Percentiles rank a stretch among this genome's conserved stretches.
These are phyloP conservation scores for Xylaria sp. DNA, from an alignment of 495 filamentous ascomycete genomes.

Conservation along the genomic window DNA sequence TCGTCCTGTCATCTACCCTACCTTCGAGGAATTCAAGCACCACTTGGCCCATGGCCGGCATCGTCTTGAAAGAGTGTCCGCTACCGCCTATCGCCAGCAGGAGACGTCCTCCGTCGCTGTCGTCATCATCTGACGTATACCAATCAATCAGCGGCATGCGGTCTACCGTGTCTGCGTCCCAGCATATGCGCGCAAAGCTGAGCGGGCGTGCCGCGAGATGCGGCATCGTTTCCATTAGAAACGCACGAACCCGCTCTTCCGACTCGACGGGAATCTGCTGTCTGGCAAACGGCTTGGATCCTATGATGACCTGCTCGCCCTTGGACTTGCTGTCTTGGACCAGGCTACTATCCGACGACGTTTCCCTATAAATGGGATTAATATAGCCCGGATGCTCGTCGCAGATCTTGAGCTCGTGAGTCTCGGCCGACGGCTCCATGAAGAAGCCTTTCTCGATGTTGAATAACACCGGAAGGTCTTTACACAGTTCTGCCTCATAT, in stretches of 20 bases:
- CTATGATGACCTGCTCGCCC: slow-evolving; percentile 31
- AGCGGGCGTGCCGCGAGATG: slow-evolving; percentile 56
- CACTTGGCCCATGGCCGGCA: slow-evolving; percentile 56
- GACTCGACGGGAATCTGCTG: slow-evolving; percentile 57
- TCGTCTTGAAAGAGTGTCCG: slow-evolving; percentile 59
- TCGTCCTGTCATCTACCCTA: slow-evolving; percentile 46
- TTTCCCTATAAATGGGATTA: slow-evolving; percentile 43
- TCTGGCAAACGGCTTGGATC: slow-evolving; percentile 54
- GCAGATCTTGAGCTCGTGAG: slow-evolving; percentile 60
- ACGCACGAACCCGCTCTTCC: slow-evolving; percentile 49
- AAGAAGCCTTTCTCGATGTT: slow-evolving; percentile 62
- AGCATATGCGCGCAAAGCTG: slow-evolving; percentile 59
- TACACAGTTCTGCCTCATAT: slow-evolving; percentile 51
- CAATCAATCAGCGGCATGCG: slow-evolving; percentile 57
- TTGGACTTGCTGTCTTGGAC: not conserved
- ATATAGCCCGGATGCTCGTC: slow-evolving; percentile 65
- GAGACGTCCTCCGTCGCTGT: slow-evolving; percentile 50
- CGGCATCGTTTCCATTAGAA: slow-evolving; percentile 59
- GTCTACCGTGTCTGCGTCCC: slow-evolving; percentile 62
- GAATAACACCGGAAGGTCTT: slow-evolving; percentile 58
- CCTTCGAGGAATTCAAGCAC: slow-evolving; percentile 57
- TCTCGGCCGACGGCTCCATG: slow-evolving; percentile 61
- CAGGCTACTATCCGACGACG: not conserved
- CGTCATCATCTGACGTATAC: slow-evolving; percentile 29
- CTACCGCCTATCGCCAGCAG: slow-evolving; percentile 59